Percentiles rank a stretch among this genome's conserved stretches.
Evolutionary conservation across 1,284 basidiomycete species (phyloP).

Genomic region (Ganoderma resinaceum): DNA sequence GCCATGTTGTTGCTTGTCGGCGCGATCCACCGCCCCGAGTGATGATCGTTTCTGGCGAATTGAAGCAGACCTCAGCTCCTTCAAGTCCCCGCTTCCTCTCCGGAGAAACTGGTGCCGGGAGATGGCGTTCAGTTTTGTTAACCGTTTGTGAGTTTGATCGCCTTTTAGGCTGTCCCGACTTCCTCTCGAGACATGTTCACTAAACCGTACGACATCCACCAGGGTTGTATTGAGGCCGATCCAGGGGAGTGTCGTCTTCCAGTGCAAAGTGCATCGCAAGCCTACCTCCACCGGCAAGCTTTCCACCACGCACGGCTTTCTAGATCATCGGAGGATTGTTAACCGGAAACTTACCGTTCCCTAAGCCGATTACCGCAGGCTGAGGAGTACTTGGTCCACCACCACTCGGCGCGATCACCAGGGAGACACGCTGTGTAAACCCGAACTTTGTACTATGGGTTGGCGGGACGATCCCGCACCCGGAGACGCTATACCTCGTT

Average conservation of each 20-base stretch:
- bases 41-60: too few species aligned
- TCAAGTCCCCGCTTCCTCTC: background rate
- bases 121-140: background rate
- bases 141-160: background rate
- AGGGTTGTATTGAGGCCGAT: background rate
- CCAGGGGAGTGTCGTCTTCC: background rate
- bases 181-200: background rate
- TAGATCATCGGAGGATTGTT: background rate
- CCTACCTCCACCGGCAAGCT: background rate
- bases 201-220: background rate
- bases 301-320: background rate
- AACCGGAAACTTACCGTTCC: background rate
- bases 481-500: background rate
- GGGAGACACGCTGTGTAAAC: background rate
- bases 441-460: background rate
- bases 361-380: background rate
- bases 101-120: background rate
- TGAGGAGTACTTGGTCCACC: background rate
- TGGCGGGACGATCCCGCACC: background rate
- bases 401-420: background rate
- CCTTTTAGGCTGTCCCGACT: background rate
- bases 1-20: too few species aligned
- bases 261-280: background rate
- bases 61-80: background rate
- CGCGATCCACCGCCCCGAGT: too few species aligned